These are phyloP conservation scores for Hypericum perforatum DNA, from an alignment of 345 rosid species.

Conservation along the genomic window DNA sequence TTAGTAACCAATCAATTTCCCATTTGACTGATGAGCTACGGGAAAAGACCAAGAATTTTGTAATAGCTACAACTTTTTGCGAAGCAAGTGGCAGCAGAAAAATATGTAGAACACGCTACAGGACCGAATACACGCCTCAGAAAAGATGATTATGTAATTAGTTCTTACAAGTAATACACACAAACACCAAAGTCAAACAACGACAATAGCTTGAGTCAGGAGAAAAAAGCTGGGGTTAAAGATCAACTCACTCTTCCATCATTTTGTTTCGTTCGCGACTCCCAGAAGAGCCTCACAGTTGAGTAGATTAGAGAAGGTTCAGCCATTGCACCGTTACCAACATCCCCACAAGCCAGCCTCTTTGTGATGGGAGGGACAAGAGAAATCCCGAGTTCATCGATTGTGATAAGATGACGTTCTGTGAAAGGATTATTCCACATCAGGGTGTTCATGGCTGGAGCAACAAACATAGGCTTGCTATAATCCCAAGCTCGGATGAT, in stretches of 20 bases:
- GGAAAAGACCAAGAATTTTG: too few species aligned
- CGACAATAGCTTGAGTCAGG: too few species aligned
- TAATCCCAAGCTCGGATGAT: constrained; percentile 92
- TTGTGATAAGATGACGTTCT: constrained; percentile 62
- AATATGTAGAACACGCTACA: too few species aligned
- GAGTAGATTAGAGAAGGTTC: constrained; percentile 75
- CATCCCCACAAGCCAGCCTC: constrained; percentile 86
- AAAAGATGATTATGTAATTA: too few species aligned
- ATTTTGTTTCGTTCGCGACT: constrained; percentile 37
- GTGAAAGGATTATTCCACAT: constrained; percentile 95
- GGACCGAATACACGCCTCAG: too few species aligned
- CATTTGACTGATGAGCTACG: too few species aligned
- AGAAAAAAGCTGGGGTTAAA: not conserved
- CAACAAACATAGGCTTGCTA: constrained; percentile 65
- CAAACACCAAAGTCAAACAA: too few species aligned
- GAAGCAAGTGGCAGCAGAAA: too few species aligned
- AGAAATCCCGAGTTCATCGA: constrained; percentile 81
- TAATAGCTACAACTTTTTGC: too few species aligned
- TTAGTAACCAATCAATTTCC: too few species aligned
- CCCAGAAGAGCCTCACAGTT: constrained; percentile 61
- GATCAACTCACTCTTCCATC: constrained; percentile 10
- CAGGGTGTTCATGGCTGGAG: constrained; percentile 84
- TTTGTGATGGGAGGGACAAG: constrained; percentile 76
- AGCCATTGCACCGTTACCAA: constrained; percentile 87
- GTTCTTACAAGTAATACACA: too few species aligned